A percentile compares a stretch with the other conserved stretches of the same genome.
These are phyloP conservation scores for Anisogramma anomala DNA, from an alignment of 2,329 filamentous ascomycete species.

Conservation along the genomic window DNA sequence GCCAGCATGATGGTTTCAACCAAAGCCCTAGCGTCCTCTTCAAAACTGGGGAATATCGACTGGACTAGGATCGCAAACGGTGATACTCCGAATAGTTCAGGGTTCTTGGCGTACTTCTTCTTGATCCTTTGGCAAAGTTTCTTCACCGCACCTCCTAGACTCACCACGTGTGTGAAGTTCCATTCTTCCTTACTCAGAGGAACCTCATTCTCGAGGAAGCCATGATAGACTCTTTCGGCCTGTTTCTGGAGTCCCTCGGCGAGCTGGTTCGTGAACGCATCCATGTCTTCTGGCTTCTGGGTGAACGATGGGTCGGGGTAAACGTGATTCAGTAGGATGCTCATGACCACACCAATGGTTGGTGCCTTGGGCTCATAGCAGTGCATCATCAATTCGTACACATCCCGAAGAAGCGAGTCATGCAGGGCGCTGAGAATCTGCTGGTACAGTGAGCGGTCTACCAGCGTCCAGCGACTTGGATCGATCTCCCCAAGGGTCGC, in stretches of 20 bases:
- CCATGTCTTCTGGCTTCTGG: conserved; percentile 55
- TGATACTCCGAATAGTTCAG: conserved; percentile 68
- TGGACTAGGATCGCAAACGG: conserved; percentile 61
- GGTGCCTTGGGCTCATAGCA: conserved; percentile 85
- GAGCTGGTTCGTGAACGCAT: conserved; percentile 61
- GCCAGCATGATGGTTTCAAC: conserved; percentile 69
- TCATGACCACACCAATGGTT: conserved; percentile 67
- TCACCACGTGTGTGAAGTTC: conserved; percentile 84
- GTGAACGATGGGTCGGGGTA: conserved; percentile 66
- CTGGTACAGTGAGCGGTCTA: conserved; percentile 61
- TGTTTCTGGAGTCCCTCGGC: conserved; percentile 60
- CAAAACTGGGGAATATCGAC: conserved; percentile 79
- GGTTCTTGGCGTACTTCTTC: conserved; percentile 82
- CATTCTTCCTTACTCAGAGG: conserved; percentile 71
- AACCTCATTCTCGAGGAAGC: conserved; percentile 67
- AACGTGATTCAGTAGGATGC: conserved; percentile 71
- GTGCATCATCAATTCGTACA: conserved; percentile 77
- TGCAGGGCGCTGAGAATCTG: conserved; percentile 64
- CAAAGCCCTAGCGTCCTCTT: conserved; percentile 77
- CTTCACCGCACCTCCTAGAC: conserved; percentile 75
- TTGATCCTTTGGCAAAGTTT: conserved; percentile 79
- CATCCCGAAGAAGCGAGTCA: conserved; percentile 71
- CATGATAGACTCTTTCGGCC: conserved; percentile 68
- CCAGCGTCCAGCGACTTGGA: conserved; percentile 52
- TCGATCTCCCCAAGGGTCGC: conserved; percentile 44